Percentiles rank a stretch among this genome's conserved stretches.
Conservation (phyloP, 2,329 filamentous ascomycete genomes). For the Westerdykella ornata region DNA sequence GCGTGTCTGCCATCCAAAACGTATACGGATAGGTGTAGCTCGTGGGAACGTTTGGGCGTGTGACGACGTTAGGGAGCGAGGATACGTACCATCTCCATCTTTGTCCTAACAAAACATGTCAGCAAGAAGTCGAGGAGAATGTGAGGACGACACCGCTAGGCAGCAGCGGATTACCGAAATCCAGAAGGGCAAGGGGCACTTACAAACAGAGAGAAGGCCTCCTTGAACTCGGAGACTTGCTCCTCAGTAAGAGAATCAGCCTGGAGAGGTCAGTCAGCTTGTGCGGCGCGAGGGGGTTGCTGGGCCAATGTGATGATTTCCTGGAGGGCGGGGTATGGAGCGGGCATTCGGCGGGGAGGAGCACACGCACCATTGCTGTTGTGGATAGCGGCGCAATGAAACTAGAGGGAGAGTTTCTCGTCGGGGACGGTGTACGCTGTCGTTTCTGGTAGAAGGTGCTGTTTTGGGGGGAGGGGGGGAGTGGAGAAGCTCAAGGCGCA, state of each 20-base stretch:
- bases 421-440: conserved; percentile 1
- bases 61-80: not conserved
- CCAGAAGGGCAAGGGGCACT: conserved; percentile 42
- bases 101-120: conserved; percentile 45
- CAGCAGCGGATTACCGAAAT: conserved; percentile 12
- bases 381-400: conserved; percentile 1
- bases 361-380: conserved; percentile 35
- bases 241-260: conserved; percentile 98
- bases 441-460: conserved; percentile 1
- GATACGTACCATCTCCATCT: conserved; percentile 50
- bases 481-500: conserved; percentile 2
- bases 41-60: not conserved
- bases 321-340: conserved; percentile 34
- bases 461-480: conserved; percentile 3
- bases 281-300: conserved; percentile 4
- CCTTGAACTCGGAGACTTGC: conserved; percentile 99
- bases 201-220: conserved; percentile 99
- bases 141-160: conserved; percentile 17
- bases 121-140: conserved; percentile 15
- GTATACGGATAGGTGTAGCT: not conserved
- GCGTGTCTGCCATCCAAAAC: not conserved
- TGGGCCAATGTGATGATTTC: conserved; percentile 25
- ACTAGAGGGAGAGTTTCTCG: conserved; percentile 5
- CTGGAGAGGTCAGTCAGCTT: conserved; percentile 46
- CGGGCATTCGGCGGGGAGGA: conserved; percentile 12